Evolutionary conservation across 2,329 filamentous ascomycete species (phyloP), one percentile per base, ranked within the genome.

Genomic region (Fusarium circinatum): DNA sequence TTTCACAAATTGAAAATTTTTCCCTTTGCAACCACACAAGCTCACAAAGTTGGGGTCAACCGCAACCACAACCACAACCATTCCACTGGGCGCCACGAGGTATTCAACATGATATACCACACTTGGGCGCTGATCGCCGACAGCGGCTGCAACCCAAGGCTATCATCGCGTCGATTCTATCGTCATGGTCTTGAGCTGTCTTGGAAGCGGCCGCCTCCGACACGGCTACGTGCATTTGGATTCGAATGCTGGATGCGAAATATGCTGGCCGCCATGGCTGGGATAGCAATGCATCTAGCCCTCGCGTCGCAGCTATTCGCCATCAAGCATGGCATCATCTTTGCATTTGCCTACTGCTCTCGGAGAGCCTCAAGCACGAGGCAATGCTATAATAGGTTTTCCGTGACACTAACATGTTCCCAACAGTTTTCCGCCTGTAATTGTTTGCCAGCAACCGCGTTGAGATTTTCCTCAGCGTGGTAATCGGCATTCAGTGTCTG

Each of bases 401-500:
- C 62, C 34, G 64, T 56, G 34, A 61, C 59, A 69, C 65, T 72
- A 65, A 76, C 47, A 61, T 32, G 20, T 47, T 24, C 34, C 39
- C 34, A 59, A n/a, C 38, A 65, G 39, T 49, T 55, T 42, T 20
- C 44, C 26, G 44, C 17, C 52, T 66, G 42, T 55, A 65, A 41
- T 30, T 30, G 38, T 68, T 75, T 83, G 82, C 83, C 81, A 84
- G 82, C 76, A 79, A 71, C 65, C 78, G 72, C 76, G 71, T 78
- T 79, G 79, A 73, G 76, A 74, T 74, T 72, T 72, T 64, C 72
- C 71, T 77, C 78, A 71, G 68, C 75, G 80, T 80, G 78, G 78
- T 70, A 84, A 87, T 87, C 85, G 86, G 84, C 86, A 84, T 86
- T 83, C 84, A 84, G 80, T 73, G 82, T 82, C 83, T 83, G 71